Conservation (phyloP, 176 grass and related monocot genomes). For the Metroxylon sagu region DNA sequence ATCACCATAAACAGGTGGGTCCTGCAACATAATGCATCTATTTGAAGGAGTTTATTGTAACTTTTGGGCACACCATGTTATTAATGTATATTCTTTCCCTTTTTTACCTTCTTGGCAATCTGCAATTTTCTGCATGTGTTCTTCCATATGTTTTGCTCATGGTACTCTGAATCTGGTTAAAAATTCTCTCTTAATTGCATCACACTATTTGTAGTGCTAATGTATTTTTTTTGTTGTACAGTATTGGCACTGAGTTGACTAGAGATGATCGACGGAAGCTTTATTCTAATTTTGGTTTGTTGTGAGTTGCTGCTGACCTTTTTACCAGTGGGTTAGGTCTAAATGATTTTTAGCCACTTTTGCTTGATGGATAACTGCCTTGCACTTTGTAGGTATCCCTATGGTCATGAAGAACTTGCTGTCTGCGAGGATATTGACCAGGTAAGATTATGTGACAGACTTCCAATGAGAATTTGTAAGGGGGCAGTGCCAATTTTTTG, state of each 20-base stretch:
- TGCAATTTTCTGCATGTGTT: no score
- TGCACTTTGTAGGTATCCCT: constrained; percentile 48
- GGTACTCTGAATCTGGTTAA: no score
- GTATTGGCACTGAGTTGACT: constrained; percentile 94
- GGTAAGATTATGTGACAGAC: constrained; percentile 31
- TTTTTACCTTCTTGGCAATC: no score
- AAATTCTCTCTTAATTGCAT: no score
- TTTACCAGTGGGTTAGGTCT: no score
- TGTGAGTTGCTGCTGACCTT: constrained; percentile 40
- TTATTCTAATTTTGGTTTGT: constrained; percentile 92
- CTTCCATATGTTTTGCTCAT: no score
- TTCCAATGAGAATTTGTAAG: background rate
- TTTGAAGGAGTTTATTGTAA: background rate
- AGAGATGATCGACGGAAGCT: constrained; percentile 94
- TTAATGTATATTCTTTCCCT: no score
- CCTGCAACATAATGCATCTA: background rate
- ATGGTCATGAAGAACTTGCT: constrained; percentile 98
- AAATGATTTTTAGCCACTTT: constrained; percentile 2
- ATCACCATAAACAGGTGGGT: constrained; percentile 89
- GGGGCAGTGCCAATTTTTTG: background rate
- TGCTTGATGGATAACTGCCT: constrained; percentile 1
- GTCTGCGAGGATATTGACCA: constrained; percentile 96
- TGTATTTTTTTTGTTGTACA: constrained; percentile 31
- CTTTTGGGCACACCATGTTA: background rate
- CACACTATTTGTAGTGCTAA: constrained; percentile 11